These are phyloP conservation scores for Globisporangium acanthophoron DNA, from an alignment of 352 stramenopile genomes.

Conservation along the genomic window DNA sequence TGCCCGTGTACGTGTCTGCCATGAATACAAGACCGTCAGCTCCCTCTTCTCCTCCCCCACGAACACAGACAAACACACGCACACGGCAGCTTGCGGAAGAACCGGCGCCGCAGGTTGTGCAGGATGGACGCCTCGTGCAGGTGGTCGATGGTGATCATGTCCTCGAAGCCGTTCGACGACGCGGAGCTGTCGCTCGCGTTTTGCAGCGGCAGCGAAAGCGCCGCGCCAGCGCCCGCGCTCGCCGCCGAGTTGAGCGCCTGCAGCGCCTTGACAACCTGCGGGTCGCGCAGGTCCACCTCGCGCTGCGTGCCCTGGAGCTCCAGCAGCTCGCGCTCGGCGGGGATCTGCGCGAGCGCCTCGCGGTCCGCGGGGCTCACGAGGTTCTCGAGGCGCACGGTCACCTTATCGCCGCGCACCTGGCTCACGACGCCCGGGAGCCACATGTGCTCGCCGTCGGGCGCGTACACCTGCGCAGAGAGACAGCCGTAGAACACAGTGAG, in stretches of 20 bases:
- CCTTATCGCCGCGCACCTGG: conserved; percentile 36
- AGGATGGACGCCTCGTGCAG: conserved; percentile 85
- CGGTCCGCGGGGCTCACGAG: conserved; percentile 46
- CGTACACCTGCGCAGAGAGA: conserved; percentile 47
- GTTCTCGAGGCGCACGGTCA: conserved; percentile 65
- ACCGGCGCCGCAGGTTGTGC: conserved; percentile 73
- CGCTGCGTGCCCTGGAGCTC: conserved; percentile 50
- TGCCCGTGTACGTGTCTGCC: conserved; percentile 80
- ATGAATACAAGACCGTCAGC: neutral
- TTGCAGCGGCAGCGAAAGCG: conserved; percentile 56
- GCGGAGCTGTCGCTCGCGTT: conserved; percentile 45
- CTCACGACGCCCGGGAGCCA: conserved; percentile 77
- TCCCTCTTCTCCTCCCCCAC: neutral
- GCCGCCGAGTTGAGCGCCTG: conserved; percentile 54
- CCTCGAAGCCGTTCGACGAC: conserved; percentile 56
- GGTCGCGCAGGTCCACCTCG: conserved; percentile 47
- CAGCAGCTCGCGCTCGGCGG: conserved; percentile 46
- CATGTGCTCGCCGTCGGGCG: conserved; percentile 69
- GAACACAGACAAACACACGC: conserved; percentile 11
- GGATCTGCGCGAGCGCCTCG: conserved; percentile 30
- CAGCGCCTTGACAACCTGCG: conserved; percentile 47
- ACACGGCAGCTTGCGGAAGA: conserved; percentile 79
- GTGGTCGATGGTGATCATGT: conserved; percentile 87
- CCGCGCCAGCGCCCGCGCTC: conserved; percentile 4
- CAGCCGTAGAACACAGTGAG: neutral